Base-by-base conservation (phyloP, 2,329 filamentous ascomycete genomes). In the Ophiognomonia clavigignenti-juglandacearum region DNA sequence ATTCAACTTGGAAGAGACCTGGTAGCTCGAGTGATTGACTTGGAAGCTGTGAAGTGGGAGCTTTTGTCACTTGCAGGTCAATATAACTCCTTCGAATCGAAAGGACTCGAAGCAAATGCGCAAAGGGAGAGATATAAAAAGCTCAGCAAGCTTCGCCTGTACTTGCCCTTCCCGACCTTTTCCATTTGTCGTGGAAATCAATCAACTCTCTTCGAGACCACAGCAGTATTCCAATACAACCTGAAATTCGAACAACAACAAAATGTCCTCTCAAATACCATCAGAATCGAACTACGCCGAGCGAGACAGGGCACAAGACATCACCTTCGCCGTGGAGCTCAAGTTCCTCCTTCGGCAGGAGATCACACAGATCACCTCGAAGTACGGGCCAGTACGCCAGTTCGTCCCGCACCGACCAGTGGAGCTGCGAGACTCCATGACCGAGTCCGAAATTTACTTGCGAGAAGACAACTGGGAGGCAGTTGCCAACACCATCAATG, bases 261-360 rank as follows among this genome's bases (percentile, higher is more conserved):
- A 6, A 8, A 31, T 43, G 20, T 34, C 40, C 4, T 43, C 40
- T 2, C 29, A 16, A 10, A 2, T 11, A 24, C 3, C n/a, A 7
- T n/a, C 31, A 26, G 40, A 43, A 10, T 11, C 40, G 9, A 26
- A 14, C 5, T 35, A 18, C 19, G 14, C 40, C 14, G 40, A 7
- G 4, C 20, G 8, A 24, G 49, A 49, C 35, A 29, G 22, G 24
- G 32, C 39, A 29, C 41, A 51, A 23, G 46, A 51, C 26, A 39
- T 51, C 8, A 51, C 47, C 5, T 46, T 50, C 24, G 50, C 50
- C 20, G 39, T 52, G 19, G 50, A 52, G 43, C 48, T 52, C 34
- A 52, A 52, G 36, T 52, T 45, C 19, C 26, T 52, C 22, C 20
- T 51, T 8, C 45, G 29, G 4, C 31, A 41, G 6, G 16, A 22